Base-by-base conservation (phyloP, 108 stramenopile species). In the Epithemia pelagica region DNA sequence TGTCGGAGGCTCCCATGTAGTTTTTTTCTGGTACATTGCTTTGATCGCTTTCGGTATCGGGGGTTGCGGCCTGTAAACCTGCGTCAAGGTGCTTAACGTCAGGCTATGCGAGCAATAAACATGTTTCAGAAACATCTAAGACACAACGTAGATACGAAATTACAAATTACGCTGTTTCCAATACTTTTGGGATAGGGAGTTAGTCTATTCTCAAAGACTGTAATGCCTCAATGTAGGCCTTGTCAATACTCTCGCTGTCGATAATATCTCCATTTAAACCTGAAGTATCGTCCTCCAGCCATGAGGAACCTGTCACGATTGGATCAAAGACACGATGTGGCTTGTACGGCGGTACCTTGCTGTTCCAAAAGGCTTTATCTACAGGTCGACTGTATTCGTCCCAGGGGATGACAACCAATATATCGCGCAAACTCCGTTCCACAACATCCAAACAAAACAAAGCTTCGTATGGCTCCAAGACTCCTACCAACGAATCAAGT, bases 381-480 rank as follows among this genome's bases (percentile, higher is more conserved):
- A 10, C 37, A 5, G 37, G 5, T 46, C 15, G 37, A 10, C 37
- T 15, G n/a, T 46, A 46, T 46, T 46, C 37, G 37, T 46, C 25
- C 65, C 65, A 66, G 59, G 57, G 58, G 21, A 68, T 19, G 1
- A 22, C 10, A 19, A 76, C 77, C 52, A 92, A 62, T 24, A 92
- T 84, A 68, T 92, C 91, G 33, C 88, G 69, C 32, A 92, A 71
- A 27, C 84, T 86, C 55, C 91, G 80, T 70, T 92, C 91, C 10
- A 88, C 76, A 26, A 92, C 78, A 59, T 92, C 91, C 68, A 78
- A 66, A 22, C 70, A 64, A 64, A 90, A 94, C 0, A 77, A 59
- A 58, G 86, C 85, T 72, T 94, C 92, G 64, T 78, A 86, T 28
- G 92, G 92, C 70, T 94, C 92, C n/a, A 90, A 62, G 67, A 94